Base-by-base conservation (phyloP, 2,329 filamentous ascomycete genomes). In the Exophiala spinifera region DNA sequence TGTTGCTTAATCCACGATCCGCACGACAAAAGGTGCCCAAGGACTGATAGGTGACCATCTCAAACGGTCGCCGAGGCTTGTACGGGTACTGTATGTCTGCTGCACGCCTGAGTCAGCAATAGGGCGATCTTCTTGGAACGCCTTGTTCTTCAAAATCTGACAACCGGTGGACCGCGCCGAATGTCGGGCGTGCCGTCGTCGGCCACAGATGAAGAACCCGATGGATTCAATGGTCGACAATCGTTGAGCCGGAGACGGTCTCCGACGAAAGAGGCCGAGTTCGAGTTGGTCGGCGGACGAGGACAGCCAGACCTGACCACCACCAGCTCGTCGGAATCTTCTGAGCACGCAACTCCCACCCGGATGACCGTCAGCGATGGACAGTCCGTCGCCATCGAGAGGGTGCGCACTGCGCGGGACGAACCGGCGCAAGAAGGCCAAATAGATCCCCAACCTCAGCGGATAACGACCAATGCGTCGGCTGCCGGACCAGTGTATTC, bases 401-500 rank as follows among this genome's bases (percentile, higher is more conserved):
- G 56, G 25, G 51, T 40, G 14, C 45, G 49, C 11, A 56, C 59
- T 1, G 40, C 48, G 21, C 49, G 11, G 28, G 28, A 31, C 8
- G 3, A 31, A 31, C 25, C 28, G 54, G 56, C 14, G 37, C 20
- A 15, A 15, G 45, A 13, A 20, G 37, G 13, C 11, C 28, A 33
- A 11, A 33, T 60, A 13, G 56, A 54, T 33, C 33, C 45, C 14
- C 40, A 61, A 42, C 51, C 45, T 13, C 40, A 61, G 45, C 51
- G 46, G 5, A 56, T 47, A 5, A 37, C 37, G 3, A 62, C 57
- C 25, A 60, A 53, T 14, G 46, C 51, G 3, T 56, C 55, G 10
- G 50, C 36, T 7, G 49, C 23, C 20, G 59, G 56, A 15, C 61
- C 62, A 23, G 49, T 62, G n/a, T 69, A 71, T 51, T 70, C 69